Conservation (phyloP, 495 filamentous ascomycete genomes). For the Penicillium coprophilum region DNA sequence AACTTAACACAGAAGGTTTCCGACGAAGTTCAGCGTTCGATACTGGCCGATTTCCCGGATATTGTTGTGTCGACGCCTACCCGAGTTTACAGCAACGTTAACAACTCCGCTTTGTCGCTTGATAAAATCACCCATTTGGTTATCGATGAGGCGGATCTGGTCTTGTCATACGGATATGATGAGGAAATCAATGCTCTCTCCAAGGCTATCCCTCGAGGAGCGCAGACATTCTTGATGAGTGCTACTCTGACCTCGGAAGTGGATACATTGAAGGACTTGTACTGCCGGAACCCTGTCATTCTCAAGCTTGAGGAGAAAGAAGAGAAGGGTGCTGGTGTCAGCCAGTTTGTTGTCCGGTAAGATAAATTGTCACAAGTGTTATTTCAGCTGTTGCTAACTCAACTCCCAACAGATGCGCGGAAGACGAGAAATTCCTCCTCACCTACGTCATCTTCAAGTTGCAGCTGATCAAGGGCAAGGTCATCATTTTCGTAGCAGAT, state of each 20-base stretch:
- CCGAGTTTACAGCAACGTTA: slow-evolving; percentile 68
- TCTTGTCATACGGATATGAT: slow-evolving; percentile 93
- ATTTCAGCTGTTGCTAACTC: slow-evolving; percentile 12
- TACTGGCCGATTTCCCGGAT: slow-evolving; percentile 86
- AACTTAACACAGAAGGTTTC: slow-evolving; percentile 86
- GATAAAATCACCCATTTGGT: slow-evolving; percentile 75
- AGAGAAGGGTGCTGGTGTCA: slow-evolving; percentile 68
- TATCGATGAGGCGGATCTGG: slow-evolving; percentile 91
- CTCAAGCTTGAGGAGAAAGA: slow-evolving; percentile 76
- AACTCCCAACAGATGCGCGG: slow-evolving; percentile 62
- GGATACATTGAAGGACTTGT: slow-evolving; percentile 78
- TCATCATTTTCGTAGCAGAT: slow-evolving; percentile 90
- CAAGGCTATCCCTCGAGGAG: slow-evolving; percentile 72
- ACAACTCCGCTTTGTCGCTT: slow-evolving; percentile 65
- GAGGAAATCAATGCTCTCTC: slow-evolving; percentile 80
- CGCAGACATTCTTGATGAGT: slow-evolving; percentile 91
- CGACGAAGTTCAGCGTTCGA: slow-evolving; percentile 78
- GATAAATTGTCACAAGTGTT: slow-evolving; percentile 16
- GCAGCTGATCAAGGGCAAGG: slow-evolving; percentile 90
- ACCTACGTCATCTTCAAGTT: slow-evolving; percentile 93
- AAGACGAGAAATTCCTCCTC: slow-evolving; percentile 96
- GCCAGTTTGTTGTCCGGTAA: slow-evolving; percentile 81
- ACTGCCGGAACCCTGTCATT: slow-evolving; percentile 77
- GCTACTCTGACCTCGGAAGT: slow-evolving; percentile 87
- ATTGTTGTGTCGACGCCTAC: slow-evolving; percentile 87